Evolutionary conservation across 2,329 filamentous ascomycete species (phyloP), one percentile per base, ranked within the genome.

Genomic region (Sclerotiophoma versabilis): DNA sequence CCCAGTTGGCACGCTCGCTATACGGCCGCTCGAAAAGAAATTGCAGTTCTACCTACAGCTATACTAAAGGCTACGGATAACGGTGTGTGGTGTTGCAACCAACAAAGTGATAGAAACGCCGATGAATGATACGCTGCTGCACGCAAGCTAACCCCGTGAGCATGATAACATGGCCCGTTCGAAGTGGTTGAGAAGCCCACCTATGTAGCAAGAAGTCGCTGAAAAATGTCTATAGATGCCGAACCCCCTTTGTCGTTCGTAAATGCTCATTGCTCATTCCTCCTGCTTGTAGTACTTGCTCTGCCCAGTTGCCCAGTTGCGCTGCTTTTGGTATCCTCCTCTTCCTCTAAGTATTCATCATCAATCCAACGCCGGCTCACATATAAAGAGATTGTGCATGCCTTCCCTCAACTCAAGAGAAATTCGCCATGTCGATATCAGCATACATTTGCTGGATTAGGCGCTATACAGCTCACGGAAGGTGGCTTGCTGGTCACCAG

Each of bases 381-480:
- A 56, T 51, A 46, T 58, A 54, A 58, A 51, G 58, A 54, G 60
- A 66, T 57, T 50, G 56, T 52, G 15, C n/a, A 8, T n/a, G 10
- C 5, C 15, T 19, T 11, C 23, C 14, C 17, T 33, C 11, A 27
- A 4, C 4, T 22, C 11, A 17, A 27, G 14, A 32, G 27, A 41
- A 20, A 41, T 5, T 17, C 15, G 22, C 17, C 45, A 34, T 43
- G 36, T 33, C 58, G 25, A 20, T 32, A 42, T 19, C n/a, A 30
- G n/a, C 29, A 17, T 36, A 30, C n/a, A 36, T 10, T 2, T 22
- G 37, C 26, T 46, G 15, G 11, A 57, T 69, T 62, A 76, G 54
- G 69, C 52, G 36, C 60, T 64, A 64, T 81, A 82, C 50, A 76
- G 66, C 49, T 77, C 70, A 57, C 75, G 75, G 59, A 82, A 72